Percentiles rank a stretch among this genome's conserved stretches.
Conservation (phyloP, 2,329 filamentous ascomycete species). For the Trichophyton schoenleinii region DNA sequence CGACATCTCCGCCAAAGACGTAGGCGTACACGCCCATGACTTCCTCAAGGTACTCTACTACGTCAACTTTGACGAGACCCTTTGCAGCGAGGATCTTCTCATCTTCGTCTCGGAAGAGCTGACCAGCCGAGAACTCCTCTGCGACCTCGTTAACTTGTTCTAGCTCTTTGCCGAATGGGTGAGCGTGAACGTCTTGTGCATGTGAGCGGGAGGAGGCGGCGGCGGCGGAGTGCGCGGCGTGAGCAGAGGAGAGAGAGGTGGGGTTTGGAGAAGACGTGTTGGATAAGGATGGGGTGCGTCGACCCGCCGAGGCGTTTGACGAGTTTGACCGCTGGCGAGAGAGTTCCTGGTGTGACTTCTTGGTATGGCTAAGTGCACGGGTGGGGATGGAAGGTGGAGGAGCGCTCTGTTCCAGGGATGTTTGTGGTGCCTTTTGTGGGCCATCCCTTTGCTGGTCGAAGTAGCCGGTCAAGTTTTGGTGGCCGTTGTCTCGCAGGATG, state of each 20-base stretch:
- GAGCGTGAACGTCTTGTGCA: constrained; percentile 32
- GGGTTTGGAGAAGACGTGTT: constrained; percentile 22
- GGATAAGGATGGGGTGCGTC: background rate
- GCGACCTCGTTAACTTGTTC: constrained; percentile 86
- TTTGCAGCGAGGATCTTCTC: constrained; percentile 54
- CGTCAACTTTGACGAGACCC: constrained; percentile 60
- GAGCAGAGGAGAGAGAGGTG: constrained; percentile 24
- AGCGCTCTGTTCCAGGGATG: constrained; percentile 25
- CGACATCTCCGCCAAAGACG: constrained; percentile 41
- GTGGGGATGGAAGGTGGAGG: constrained; percentile 60
- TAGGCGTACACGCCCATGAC: constrained; percentile 56
- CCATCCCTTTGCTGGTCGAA: constrained; percentile 51
- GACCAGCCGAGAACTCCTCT: constrained; percentile 64
- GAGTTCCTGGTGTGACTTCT: constrained; percentile 66
- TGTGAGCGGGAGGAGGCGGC: background rate
- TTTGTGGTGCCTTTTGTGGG: constrained; percentile 18
- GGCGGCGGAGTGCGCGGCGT: constrained; percentile 10
- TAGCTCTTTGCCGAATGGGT: constrained; percentile 82
- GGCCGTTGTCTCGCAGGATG: constrained; percentile 28
- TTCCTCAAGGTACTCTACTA: constrained; percentile 73
- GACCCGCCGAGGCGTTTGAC: constrained; percentile 27
- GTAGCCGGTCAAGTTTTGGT: constrained; percentile 44
- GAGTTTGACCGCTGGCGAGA: constrained; percentile 56
- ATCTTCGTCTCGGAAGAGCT: constrained; percentile 58
- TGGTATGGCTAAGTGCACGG: constrained; percentile 76